phyloP scores from a whole-genome alignment of 257 asterid species.

The Solanum tarapatanum region DNA sequence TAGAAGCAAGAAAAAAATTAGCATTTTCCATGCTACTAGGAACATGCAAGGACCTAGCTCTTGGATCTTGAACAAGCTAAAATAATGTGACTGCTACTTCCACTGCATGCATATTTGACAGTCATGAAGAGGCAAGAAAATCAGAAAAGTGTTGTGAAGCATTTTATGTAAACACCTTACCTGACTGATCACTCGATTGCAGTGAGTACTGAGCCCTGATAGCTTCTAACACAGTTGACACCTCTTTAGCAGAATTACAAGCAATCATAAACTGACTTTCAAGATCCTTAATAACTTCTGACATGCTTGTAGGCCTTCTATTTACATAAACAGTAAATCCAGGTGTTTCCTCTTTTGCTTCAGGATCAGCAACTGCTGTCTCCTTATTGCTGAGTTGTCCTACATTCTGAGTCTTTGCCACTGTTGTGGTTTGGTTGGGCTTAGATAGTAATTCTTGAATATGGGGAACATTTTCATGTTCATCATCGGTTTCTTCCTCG shows the following conservation, averaged over 20 bases:
- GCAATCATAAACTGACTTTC: conserved; percentile 70
- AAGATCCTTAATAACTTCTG: conserved; percentile 81
- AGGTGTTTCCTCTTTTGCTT: conserved; percentile 60
- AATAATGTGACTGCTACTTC: not conserved
- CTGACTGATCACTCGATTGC: conserved; percentile 51
- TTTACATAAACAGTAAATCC: conserved; percentile 87
- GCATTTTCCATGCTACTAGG: not conserved
- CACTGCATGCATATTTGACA: not conserved
- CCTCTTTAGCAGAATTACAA: conserved; percentile 61
- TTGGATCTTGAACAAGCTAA: not conserved
- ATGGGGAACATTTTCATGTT: conserved; percentile 26
- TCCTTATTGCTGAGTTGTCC: conserved; percentile 51
- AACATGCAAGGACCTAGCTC: not conserved
- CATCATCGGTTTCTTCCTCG: conserved; percentile 27
- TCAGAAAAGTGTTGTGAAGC: not conserved
- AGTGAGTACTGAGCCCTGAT: conserved; percentile 61
- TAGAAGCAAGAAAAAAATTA: not conserved
- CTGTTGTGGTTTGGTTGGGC: conserved; percentile 34
- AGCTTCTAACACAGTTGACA: conserved; percentile 67
- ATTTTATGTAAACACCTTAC: conserved; percentile 18
- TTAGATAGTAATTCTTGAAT: conserved; percentile 20
- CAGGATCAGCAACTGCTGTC: conserved; percentile 40
- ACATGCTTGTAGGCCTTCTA: conserved; percentile 80
- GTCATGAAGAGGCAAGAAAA: not conserved
- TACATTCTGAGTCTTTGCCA: conserved; percentile 41